Evolutionary conservation across 257 asterid genomes (phyloP), one percentile per base, ranked within the genome.

Genomic region (Forsythia viridissima): DNA sequence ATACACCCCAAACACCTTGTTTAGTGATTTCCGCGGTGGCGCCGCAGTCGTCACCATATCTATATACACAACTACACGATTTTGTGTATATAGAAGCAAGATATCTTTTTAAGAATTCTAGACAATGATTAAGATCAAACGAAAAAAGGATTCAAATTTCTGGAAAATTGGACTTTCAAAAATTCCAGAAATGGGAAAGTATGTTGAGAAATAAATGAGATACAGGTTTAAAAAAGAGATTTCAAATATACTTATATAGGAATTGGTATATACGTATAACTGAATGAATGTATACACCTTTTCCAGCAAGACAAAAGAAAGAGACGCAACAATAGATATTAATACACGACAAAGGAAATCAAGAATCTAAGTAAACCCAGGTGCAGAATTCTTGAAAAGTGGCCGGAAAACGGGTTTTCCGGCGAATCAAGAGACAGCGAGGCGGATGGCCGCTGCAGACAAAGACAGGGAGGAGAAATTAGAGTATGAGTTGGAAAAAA

Each of bases 1-100:
- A 76, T 86, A 89, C 75, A 84, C 92, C 57, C 97, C 97, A 65
- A 94, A 89, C 84, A 94, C 96, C 82, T 79, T 91, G 81, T 88
- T 85, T 57, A 93, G 79, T 5, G 99, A 88, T 76, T 86, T 85
- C 85, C 87, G 82, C 0, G 96, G 97, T 11, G 98, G 86, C 70
- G 82, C 87, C 63, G 89, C 87, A 30, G 34, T 30, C 86, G 81
- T 86, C 82, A 81, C 89, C 96, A 90, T 89, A 81, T 78, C 84
- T 84, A 74, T 71, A 46, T 18, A 80, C 70, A 78, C 80, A 72
- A 61, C 72, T 20, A 41, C 61, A 41, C 9, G 9, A 36, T 4
- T 16, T 30, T 34, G 24, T 66, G 69, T 77, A 71, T 80, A 77
- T 76, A 79, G 75, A 80, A 73, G 70, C 37, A 67, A 55, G 72